Percentiles rank a stretch among this genome's conserved stretches.
phyloP scores from a whole-genome alignment of 2,329 filamentous ascomycete species.

The Colletotrichum nymphaeae region DNA sequence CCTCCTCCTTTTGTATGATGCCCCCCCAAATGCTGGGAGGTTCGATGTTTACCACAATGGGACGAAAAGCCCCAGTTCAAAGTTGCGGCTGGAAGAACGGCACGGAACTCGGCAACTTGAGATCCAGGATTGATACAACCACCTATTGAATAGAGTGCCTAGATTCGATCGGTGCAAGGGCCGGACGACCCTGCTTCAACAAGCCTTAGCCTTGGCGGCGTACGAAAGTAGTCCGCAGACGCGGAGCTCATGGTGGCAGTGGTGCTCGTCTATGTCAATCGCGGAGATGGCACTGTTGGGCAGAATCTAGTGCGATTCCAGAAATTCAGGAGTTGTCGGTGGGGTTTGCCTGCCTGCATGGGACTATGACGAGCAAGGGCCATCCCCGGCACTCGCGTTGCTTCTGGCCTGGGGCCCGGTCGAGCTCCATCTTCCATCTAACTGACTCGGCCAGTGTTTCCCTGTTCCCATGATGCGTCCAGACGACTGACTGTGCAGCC shows the following conservation, averaged over 20 bases:
- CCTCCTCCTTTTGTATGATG: not conserved
- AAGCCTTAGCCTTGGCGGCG: conserved; percentile 21
- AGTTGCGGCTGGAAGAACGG: conserved; percentile 16
- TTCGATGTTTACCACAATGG: not conserved
- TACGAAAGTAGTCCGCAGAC: not conserved
- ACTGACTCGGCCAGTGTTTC: conserved; percentile 25
- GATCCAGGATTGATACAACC: not conserved
- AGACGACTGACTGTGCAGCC: not conserved
- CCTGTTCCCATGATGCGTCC: not conserved
- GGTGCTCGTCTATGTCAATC: conserved; percentile 21
- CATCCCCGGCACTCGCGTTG: conserved; percentile 1
- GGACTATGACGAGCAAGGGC: not conserved
- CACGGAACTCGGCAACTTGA: conserved; percentile 31
- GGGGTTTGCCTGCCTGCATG: not conserved
- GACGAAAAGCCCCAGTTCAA: not conserved
- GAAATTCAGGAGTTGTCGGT: conserved; percentile 30
- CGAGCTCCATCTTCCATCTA: conserved; percentile 20
- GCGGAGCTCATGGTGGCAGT: too few relatives aligned
- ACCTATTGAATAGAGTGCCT: not conserved
- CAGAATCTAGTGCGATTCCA: not conserved
- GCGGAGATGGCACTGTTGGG: conserved; percentile 15
- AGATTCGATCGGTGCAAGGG: conserved; percentile 21
- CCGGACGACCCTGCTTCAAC: conserved; percentile 16
- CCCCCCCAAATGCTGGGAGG: not conserved
- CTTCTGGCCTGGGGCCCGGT: not conserved